Evolutionary conservation across 2,329 filamentous ascomycete genomes (phyloP).

Genomic region (Diaporthe sp.): DNA sequence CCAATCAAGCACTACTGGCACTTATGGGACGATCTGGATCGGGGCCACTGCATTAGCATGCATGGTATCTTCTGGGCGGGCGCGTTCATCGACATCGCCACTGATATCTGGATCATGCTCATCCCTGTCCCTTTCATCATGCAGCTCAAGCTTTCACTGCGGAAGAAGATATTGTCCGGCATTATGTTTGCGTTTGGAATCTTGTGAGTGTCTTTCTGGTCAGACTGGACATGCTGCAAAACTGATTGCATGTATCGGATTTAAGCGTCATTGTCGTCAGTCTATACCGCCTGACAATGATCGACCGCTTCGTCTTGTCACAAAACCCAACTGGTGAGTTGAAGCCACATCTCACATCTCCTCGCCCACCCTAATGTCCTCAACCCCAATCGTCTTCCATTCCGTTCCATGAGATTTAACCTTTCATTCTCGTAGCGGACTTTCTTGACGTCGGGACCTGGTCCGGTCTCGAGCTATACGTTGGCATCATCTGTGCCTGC

Average conservation of each 20-base stretch:
- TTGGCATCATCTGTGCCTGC: slow-evolving; percentile 36
- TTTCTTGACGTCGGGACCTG: slow-evolving; percentile 24
- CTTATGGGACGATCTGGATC: not conserved
- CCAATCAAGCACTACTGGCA: slow-evolving; percentile 20
- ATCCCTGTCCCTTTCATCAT: slow-evolving; percentile 9
- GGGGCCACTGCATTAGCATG: slow-evolving; percentile 1
- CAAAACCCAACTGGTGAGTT: slow-evolving; percentile 29
- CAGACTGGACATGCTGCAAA: not conserved
- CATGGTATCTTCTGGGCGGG: slow-evolving; percentile 24
- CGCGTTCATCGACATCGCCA: slow-evolving; percentile 11
- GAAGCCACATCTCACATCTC: not conserved
- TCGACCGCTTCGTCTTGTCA: slow-evolving; percentile 21
- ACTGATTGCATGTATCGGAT: not conserved
- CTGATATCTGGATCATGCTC: slow-evolving; percentile 20
- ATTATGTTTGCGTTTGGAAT: slow-evolving; percentile 17
- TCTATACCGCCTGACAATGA: slow-evolving; percentile 26
- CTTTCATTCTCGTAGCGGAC: not conserved
- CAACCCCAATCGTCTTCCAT: too few species aligned
- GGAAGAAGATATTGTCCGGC: slow-evolving; percentile 20
- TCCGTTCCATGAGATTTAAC: not conserved
- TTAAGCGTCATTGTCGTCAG: slow-evolving; percentile 22
- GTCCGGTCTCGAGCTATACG: slow-evolving; percentile 30
- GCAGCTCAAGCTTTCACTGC: slow-evolving; percentile 3
- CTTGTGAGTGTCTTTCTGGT: not conserved
- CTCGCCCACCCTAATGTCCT: not conserved